Percentiles rank a stretch among this genome's conserved stretches.
Conservation (phyloP, 2,329 filamentous ascomycete species). For the Talaromyces sp. region DNA sequence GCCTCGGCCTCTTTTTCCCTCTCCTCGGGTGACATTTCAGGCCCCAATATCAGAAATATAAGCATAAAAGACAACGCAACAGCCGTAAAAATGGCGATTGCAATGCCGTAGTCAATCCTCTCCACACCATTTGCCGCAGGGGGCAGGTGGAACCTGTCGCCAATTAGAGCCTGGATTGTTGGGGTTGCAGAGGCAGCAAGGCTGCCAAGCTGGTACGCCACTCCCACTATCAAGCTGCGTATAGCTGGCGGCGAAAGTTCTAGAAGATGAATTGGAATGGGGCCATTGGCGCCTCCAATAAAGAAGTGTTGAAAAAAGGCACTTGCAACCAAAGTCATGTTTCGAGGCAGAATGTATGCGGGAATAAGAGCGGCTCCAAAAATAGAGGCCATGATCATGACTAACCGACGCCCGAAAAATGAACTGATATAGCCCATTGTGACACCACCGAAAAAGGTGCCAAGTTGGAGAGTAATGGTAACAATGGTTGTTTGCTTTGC, state of each 20-base stretch:
- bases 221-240: constrained; percentile 30
- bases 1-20: constrained; percentile 20
- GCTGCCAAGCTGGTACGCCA: constrained; percentile 37
- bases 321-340: constrained; percentile 26
- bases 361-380: constrained; percentile 31
- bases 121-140: constrained; percentile 22
- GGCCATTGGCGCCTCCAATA: constrained; percentile 33
- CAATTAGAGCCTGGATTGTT: constrained; percentile 40
- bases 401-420: constrained; percentile 31
- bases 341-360: constrained; percentile 27
- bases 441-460: constrained; percentile 29
- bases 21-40: constrained; percentile 25
- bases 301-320: constrained; percentile 36
- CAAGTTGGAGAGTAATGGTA: constrained; percentile 29
- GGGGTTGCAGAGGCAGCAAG: constrained; percentile 36
- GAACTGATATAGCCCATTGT: constrained; percentile 31
- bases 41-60: constrained; percentile 28
- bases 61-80: constrained; percentile 25
- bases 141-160: constrained; percentile 36
- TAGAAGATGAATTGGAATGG: constrained; percentile 34
- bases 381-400: constrained; percentile 29
- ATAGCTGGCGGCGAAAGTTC: constrained; percentile 31
- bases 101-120: constrained; percentile 39
- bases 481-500: constrained; percentile 28
- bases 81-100: constrained; percentile 30